Base-by-base conservation (phyloP, 345 rosid genomes). In the Boechera divaricarpa region DNA sequence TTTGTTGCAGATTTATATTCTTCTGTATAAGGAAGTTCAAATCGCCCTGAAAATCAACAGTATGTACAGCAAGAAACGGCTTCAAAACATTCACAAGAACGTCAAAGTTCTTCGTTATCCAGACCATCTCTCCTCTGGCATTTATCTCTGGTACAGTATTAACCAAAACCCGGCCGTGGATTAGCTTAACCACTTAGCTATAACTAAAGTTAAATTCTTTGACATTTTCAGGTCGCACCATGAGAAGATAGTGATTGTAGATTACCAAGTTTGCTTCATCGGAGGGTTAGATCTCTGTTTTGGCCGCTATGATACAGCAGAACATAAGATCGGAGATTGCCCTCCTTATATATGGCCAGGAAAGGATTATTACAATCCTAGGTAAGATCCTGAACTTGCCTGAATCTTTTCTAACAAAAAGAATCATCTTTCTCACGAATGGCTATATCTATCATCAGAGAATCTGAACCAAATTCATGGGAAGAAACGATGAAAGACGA, bases 401-500 rank as follows among this genome's bases (percentile, higher is more conserved):
- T 60, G 31, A 35, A 18, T 61, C 9, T 52, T 28, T 52, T 47
- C 28, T 36, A 11, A 21, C 45, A 57, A 48, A 49, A 24, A 1
- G 15, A 44, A 44, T 12, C 44, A 62, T 63, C 42, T 62, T 77
- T 70, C 75, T 76, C 38, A 70, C 31, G 1, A 33, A 24, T 42
- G 45, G 15, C 18, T 66, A 11, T 7, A 38, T 48, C 29, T 64
- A 31, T 51, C 18, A 5, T 12, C 56, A 94, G 98, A 82, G 98
- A 94, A 83, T 92, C 95, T 70, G 98, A 94, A 80, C 98, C 98
- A 55, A 89, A 94, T 75, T 92, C 95, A 28, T 94, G 98, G 98
- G 97, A 94, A 79, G 98, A 92, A 61, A 80, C 92, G 10, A 88
- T 85, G 89, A 89, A 75, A 66, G 97, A 92, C 78, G 97, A 92